Evolutionary conservation across 768 basidiomycete genomes (phyloP), one percentile per base, ranked within the genome.

Genomic region (Tylopilus felleus): DNA sequence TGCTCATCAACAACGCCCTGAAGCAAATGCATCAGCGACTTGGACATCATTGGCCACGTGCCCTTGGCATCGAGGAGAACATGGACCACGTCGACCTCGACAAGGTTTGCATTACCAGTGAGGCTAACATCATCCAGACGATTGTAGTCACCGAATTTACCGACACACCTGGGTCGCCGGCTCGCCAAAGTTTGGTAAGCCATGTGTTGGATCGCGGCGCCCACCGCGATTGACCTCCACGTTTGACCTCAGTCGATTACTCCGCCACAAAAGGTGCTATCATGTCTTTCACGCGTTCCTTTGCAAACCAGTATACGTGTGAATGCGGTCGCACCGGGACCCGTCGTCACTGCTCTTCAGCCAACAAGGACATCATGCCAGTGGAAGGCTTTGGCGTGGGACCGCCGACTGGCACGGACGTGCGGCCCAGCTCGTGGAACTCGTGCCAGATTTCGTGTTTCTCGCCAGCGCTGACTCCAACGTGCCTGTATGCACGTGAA

Each of bases 231-330:
- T 60, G 61, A 17, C 16, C 61, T 42, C 45, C 8, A 40, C 12
- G 6, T 17, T 35, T 8, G 38, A 51, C 54, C 25, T 70, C 71
- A 68, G 52, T 72, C 31, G 81, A 83, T 65, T 83, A 83, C 68
- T 76, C 77, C 7, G 60, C 78, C 2, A 85, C 85, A 8, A 85
- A 86, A 68, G 83, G 82, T 4, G 81, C 80, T 6, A 82, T 84
- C 60, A 62, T 79, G 8, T 69, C 77, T 13, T 85, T 84, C 65
- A 83, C 80, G 7, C 76, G 81, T 21, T 75, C 79, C 9, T 71
- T 84, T 35, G 77, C 82, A 0, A 60, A 73, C 29, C 80, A 84
- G 47, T 7, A 82, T 85, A 51, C 73, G 81, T 53, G 83, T 82
- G 47, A 81, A 82, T 58, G 74, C 70, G 3, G 72, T 81, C 38